A percentile compares a stretch with the other conserved stretches of the same genome.
Evolutionary conservation across 495 filamentous ascomycete species (phyloP).

Genomic region (Aspergillus baeticus): DNA sequence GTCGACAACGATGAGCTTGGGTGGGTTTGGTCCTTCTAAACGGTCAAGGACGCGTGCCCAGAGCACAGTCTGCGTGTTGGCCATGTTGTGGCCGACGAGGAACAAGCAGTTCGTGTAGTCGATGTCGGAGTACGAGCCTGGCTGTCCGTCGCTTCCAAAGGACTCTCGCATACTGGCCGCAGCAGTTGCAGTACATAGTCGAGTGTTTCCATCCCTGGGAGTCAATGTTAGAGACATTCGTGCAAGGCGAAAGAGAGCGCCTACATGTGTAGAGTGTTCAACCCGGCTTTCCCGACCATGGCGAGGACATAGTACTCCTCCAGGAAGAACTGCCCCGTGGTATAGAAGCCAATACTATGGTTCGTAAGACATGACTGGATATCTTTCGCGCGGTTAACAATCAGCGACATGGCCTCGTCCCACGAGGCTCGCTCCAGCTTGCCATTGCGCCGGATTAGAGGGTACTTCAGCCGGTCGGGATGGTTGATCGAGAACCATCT

Average conservation of each 20-base stretch:
- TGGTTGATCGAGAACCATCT: conserved; percentile 1
- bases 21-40: background rate
- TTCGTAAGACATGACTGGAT: conserved; percentile 3
- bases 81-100: conserved; percentile 9
- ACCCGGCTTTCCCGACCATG: conserved; percentile 7
- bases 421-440: conserved; percentile 1
- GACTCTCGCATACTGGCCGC: conserved; percentile 8
- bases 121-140: conserved; percentile 5
- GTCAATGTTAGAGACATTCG: background rate
- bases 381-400: conserved; percentile 3
- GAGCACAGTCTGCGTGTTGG: conserved; percentile 8
- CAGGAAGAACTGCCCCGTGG: conserved; percentile 4
- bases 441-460: conserved; percentile 7
- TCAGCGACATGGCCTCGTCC: conserved; percentile 11
- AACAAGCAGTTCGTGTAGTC: conserved; percentile 10
- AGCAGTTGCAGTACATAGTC: conserved; percentile 5
- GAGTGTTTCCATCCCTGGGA: conserved; percentile 10
- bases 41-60: conserved; percentile 4
- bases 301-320: conserved; percentile 11
- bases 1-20: conserved; percentile 5
- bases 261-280: conserved; percentile 9
- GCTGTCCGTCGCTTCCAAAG: conserved; percentile 6
- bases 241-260: background rate
- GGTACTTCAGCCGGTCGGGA: conserved; percentile 3
- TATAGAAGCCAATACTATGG: conserved; percentile 10